These are phyloP conservation scores for Hymenoscyphus albidus DNA, from an alignment of 2,329 filamentous ascomycete genomes.

Conservation along the genomic window DNA sequence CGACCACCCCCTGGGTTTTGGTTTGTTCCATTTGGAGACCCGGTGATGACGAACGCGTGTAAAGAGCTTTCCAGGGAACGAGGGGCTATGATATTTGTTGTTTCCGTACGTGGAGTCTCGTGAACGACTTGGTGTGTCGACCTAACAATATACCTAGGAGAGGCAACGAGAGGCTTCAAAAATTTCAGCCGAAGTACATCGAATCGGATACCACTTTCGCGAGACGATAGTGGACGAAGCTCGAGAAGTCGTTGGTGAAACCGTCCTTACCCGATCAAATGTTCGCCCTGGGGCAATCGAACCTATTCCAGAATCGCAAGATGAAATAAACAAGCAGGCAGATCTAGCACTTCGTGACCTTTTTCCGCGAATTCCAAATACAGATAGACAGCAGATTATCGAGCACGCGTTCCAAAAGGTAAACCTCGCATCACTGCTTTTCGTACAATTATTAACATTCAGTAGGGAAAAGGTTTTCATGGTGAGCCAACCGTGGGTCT, in stretches of 20 bases:
- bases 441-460: slow-evolving; percentile 15
- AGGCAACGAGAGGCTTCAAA: slow-evolving; percentile 30
- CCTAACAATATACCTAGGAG: slow-evolving; percentile 16
- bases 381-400: slow-evolving; percentile 59
- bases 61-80: slow-evolving; percentile 61
- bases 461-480: slow-evolving; percentile 48
- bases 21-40: slow-evolving; percentile 61
- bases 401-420: slow-evolving; percentile 61
- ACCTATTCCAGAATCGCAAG: slow-evolving; percentile 56
- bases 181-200: slow-evolving; percentile 48
- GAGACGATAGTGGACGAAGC: slow-evolving; percentile 57
- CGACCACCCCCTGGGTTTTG: slow-evolving; percentile 57
- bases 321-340: slow-evolving; percentile 58
- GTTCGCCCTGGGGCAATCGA: slow-evolving; percentile 43
- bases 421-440: slow-evolving; percentile 29
- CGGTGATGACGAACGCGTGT: slow-evolving; percentile 55
- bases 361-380: slow-evolving; percentile 62
- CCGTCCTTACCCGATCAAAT: slow-evolving; percentile 27
- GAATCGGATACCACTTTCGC: slow-evolving; percentile 58
- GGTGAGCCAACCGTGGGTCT: slow-evolving; percentile 56
- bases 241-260: slow-evolving; percentile 31
- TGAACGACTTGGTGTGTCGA: background rate
- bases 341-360: slow-evolving; percentile 60
- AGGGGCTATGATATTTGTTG: slow-evolving; percentile 63
- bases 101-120: slow-evolving; percentile 48